Evolutionary conservation across 2,329 filamentous ascomycete genomes (phyloP).

Genomic region (Myotisia sp.): DNA sequence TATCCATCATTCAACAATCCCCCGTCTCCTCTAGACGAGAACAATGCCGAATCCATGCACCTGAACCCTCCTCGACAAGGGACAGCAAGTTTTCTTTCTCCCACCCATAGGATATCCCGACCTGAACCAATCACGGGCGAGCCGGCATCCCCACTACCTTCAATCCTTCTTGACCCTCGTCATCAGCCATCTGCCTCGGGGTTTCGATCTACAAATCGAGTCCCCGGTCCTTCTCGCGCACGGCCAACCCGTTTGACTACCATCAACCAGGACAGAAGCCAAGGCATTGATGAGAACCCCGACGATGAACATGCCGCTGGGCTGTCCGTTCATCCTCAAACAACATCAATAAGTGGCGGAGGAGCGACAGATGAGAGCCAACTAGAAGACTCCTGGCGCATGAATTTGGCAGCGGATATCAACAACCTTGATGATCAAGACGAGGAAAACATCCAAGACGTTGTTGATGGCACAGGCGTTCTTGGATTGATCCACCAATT

Average conservation of each 20-base stretch:
- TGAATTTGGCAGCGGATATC: conserved; percentile 26
- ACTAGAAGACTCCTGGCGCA: conserved; percentile 40
- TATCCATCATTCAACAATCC: conserved; percentile 62
- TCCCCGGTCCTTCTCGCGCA: conserved; percentile 18
- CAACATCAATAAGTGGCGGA: conserved; percentile 24
- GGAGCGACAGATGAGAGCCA: conserved; percentile 40
- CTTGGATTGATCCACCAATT: conserved; percentile 54
- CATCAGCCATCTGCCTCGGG: conserved; percentile 32
- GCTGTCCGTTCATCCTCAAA: background rate
- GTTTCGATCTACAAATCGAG: conserved; percentile 19
- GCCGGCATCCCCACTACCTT: conserved; percentile 26
- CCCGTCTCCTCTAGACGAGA: conserved; percentile 39
- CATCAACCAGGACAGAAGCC: conserved; percentile 17
- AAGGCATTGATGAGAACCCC: conserved; percentile 20
- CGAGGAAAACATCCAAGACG: conserved; percentile 34
- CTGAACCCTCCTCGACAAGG: background rate
- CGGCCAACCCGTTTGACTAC: conserved; percentile 18
- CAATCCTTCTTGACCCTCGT: conserved; percentile 34
- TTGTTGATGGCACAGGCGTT: conserved; percentile 41
- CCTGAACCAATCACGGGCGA: conserved; percentile 24
- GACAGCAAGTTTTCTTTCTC: background rate
- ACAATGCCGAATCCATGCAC: background rate
- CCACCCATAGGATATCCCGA: conserved; percentile 27
- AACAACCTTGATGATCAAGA: conserved; percentile 33
- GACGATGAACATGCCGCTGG: conserved; percentile 11